Base-by-base conservation (phyloP, 495 filamentous ascomycete species). In the Aspergillus indologenus region DNA sequence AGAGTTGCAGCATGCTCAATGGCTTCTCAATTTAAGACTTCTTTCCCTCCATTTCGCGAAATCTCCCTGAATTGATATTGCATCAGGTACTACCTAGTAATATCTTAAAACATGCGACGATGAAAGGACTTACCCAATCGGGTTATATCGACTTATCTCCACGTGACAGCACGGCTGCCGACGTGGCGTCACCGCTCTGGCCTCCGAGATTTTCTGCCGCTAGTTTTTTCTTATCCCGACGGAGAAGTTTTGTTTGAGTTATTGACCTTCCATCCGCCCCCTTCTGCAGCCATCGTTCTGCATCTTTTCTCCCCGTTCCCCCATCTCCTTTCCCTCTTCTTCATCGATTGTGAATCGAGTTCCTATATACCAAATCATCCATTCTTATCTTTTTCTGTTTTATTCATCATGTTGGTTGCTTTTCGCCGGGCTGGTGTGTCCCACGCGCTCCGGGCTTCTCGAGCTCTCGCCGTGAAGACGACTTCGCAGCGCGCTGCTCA, bases 401-500 rank as follows among this genome's bases (percentile, higher is more conserved):
- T 12, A 17, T 19, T 20, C 62, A 72, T 61, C 52, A 79, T 79
- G 76, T 63, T 77, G 63, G 65, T 68, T 62, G 74, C 71, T 63
- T 61, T 78, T 66, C 76, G 75, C 64, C 74, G 74, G 53, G 72
- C 68, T 52, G 73, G 69, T 61, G 69, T 71, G 53, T 64, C 62
- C 47, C 70, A 71, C 47, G 76, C 68, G 46, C 62, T 78, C 56
- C 74, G 75, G 45, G 64, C 63, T 24, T 68, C 72, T 53, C 75
- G 71, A 44, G 45, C 67, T 8, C 49, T 68, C 18, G 65, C 68
- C 54, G 55, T 61, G 17, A 63, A 70, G 52, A 66, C 63, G 59
- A 62, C 63, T 43, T 53, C 73, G 21, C 69, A 70, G 56, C 65
- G 65, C 46, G 50, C 67, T 44, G 50, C 67, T 44, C 73, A 71